These are phyloP conservation scores for Thielaviopsis punctulata DNA, from an alignment of 2,329 filamentous ascomycete species.

Conservation along the genomic window DNA sequence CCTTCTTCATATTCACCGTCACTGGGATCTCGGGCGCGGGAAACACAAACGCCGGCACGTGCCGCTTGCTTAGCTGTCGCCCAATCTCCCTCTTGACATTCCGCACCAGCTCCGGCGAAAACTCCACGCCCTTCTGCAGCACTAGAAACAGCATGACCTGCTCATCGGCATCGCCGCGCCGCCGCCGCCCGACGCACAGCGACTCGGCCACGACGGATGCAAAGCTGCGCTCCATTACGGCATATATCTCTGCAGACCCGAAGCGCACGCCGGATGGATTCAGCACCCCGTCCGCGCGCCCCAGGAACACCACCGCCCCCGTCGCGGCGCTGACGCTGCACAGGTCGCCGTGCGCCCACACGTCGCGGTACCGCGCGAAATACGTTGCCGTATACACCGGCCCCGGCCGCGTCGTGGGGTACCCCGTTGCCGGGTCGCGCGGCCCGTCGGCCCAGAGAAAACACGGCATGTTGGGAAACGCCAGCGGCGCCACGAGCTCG, in stretches of 20 bases:
- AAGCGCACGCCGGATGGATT: conserved; percentile 69
- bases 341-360: conserved; percentile 77
- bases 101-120: conserved; percentile 36
- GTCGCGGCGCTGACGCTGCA: conserved; percentile 53
- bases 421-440: conserved; percentile 15
- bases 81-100: conserved; percentile 48
- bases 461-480: conserved; percentile 63
- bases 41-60: conserved; percentile 65
- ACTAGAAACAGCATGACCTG: conserved; percentile 37
- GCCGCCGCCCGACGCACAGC: conserved; percentile 63
- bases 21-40: conserved; percentile 68
- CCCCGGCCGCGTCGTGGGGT: conserved; percentile 22
- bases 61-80: conserved; percentile 49
- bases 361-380: conserved; percentile 44
- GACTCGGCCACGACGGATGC: conserved; percentile 46
- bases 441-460: conserved; percentile 42
- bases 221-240: conserved; percentile 51
- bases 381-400: conserved; percentile 42
- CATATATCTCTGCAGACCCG: conserved; percentile 65
- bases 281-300: conserved; percentile 60
- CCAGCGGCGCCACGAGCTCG: conserved; percentile 51
- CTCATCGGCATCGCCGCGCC: conserved; percentile 39
- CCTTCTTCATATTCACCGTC: conserved; percentile 73
- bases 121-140: conserved; percentile 37
- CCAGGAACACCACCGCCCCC: conserved; percentile 46